Conservation (phyloP, 495 filamentous ascomycete genomes). For the Delitschia confertaspora region DNA sequence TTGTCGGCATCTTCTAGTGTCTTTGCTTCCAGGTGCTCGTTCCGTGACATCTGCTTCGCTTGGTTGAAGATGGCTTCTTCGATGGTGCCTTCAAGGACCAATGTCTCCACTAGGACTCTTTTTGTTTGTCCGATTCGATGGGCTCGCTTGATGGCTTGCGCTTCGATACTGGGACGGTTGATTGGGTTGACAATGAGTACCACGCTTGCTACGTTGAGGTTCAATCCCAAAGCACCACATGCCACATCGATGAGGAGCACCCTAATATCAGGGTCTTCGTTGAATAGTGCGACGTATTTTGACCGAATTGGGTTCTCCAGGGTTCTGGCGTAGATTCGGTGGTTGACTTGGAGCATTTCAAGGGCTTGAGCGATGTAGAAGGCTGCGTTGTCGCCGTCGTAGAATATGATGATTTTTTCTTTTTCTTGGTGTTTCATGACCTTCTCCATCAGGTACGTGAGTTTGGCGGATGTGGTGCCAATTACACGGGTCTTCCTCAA, state of each 20-base stretch:
- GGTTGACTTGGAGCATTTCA: slow-evolving; percentile 44
- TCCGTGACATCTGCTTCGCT: slow-evolving; percentile 64
- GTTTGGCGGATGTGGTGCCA: slow-evolving; percentile 76
- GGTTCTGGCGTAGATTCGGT: slow-evolving; percentile 61
- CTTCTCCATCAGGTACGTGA: slow-evolving; percentile 73
- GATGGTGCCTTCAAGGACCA: slow-evolving; percentile 62
- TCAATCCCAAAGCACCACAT: slow-evolving; percentile 79
- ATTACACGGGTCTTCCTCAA: slow-evolving; percentile 56
- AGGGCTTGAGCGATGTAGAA: slow-evolving; percentile 62
- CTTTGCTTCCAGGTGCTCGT: slow-evolving; percentile 61
- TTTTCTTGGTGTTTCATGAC: slow-evolving; percentile 54
- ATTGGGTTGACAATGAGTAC: slow-evolving; percentile 92
- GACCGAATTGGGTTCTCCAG: slow-evolving; percentile 52
- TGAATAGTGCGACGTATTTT: slow-evolving; percentile 70
- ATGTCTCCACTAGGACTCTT: slow-evolving; percentile 77
- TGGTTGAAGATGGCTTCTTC: slow-evolving; percentile 78
- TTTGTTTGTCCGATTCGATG: slow-evolving; percentile 78
- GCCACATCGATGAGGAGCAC: slow-evolving; percentile 85
- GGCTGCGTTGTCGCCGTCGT: slow-evolving; percentile 77
- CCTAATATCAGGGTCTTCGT: slow-evolving; percentile 50
- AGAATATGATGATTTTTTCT: slow-evolving; percentile 90
- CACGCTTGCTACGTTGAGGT: slow-evolving; percentile 69
- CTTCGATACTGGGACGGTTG: slow-evolving; percentile 75
- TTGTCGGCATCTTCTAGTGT: slow-evolving; percentile 64
- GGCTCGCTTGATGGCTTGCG: slow-evolving; percentile 85